A percentile compares a stretch with the other conserved stretches of the same genome.
phyloP scores from a whole-genome alignment of 2,329 filamentous ascomycete species.

The Sporothrix variecibatus region DNA sequence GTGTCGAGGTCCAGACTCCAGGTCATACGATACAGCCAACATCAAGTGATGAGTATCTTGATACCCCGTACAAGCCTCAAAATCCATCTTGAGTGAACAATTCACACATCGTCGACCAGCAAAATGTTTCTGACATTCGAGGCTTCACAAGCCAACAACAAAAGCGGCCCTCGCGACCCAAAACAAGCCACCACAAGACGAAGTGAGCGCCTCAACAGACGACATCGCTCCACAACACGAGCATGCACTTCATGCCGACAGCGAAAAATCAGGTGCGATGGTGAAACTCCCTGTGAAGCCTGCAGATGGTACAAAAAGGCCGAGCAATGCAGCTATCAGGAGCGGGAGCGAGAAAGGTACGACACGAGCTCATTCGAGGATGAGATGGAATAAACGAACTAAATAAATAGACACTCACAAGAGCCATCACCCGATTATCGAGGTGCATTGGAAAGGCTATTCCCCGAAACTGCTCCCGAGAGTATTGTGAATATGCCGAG shows the following conservation, averaged over 20 bases:
- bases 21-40: not conserved
- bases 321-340: constrained; percentile 1
- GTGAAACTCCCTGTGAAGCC: not conserved
- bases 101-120: not conserved
- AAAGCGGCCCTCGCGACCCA: constrained; percentile 6
- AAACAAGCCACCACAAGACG: not conserved
- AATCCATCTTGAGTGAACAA: not conserved
- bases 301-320: constrained; percentile 10
- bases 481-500: not conserved
- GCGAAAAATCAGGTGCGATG: constrained; percentile 4
- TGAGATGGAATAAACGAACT: no score
- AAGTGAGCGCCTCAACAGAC: constrained; percentile 7
- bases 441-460: not conserved
- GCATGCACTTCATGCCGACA: constrained; percentile 1
- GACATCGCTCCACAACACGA: not conserved
- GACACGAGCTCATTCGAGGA: no score
- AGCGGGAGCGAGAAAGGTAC: not conserved
- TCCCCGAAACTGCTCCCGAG: not conserved
- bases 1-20: not conserved
- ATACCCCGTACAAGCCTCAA: no score
- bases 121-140: constrained; percentile 10
- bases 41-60: not conserved
- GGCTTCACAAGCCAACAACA: not conserved
- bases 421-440: not conserved
- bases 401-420: no score